Evolutionary conservation across 177 flowering plant genomes (phyloP), one percentile per base, ranked within the genome.

Genomic region (Vitis hybrid): DNA sequence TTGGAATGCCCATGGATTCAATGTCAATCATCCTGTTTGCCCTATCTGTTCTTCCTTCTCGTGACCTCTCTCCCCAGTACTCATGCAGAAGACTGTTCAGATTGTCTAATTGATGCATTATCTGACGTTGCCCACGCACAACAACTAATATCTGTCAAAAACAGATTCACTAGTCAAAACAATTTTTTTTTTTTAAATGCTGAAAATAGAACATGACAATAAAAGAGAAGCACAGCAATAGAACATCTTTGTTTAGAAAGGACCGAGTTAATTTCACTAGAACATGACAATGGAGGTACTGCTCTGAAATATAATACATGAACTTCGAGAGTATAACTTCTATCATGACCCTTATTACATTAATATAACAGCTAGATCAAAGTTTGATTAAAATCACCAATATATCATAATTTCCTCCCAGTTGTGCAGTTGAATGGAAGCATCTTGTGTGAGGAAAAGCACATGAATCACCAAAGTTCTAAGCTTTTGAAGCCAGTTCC

Each of bases 41-140:
- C 66, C 70, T 69, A 13, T 84, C 76, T 19, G 74, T 22, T 69
- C 74, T 79, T 48, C 64, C 87, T 69, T 75, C 80, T 7, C 75
- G 84, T 26, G 79, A 59, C 69, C 79, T 78, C 60, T 86, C 87
- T 13, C 82, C 83, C 53, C 56, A 45, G 66, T 74, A 68, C 60
- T 89, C 87, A 3, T 74, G 86, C 52, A 89, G 59, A 70, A 89
- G 74, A 73, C 72, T 85, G 81, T 76, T 82, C 65, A 89, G 64
- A 56, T 75, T 86, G 67, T 86, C 90, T n/a, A 87, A 51, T 50
- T 89, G 93, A 65, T 79, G 91, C 84, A 89, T 82, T 19, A 87
- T 69, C 53, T 87, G 93, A 2, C 84, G 85, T 58, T 89, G 91
- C 5, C 76, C 74, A 11, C 93, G 76, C 5, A 80, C 64, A 61